A percentile compares a stretch with the other conserved stretches of the same genome.
Conservation (phyloP, 306 rosid species). For the Geum urbanum region DNA sequence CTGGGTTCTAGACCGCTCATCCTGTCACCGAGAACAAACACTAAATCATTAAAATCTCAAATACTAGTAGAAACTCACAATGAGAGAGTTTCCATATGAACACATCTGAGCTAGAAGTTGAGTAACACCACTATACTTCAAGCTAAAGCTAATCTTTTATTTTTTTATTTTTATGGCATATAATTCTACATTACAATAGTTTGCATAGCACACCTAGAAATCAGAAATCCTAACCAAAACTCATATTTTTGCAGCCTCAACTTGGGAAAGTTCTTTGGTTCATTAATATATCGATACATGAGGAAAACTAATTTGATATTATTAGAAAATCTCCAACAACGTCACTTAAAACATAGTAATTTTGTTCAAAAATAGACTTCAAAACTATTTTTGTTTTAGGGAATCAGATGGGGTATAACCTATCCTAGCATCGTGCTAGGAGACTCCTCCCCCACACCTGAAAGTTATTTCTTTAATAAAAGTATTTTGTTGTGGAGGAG, state of each 20-base stretch:
- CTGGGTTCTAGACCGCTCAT: slow-evolving; percentile 58
- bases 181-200: neutral
- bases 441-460: no score
- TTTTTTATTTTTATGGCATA: neutral
- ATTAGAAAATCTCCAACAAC: no score
- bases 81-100: neutral
- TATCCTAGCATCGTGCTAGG: no score
- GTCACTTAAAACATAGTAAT: no score
- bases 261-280: neutral
- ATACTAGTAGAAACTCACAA: neutral
- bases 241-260: neutral
- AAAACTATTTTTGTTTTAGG: no score
- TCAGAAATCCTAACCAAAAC: neutral
- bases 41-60: neutral
- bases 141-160: neutral
- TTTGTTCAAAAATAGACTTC: no score
- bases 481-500: no score
- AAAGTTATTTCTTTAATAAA: no score
- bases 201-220: no score
- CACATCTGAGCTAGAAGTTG: neutral
- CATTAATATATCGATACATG: no score
- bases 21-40: slow-evolving; percentile 41
- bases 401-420: no score
- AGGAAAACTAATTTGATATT: no score
- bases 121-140: neutral